Percentiles rank a stretch among this genome's conserved stretches.
phyloP scores from a whole-genome alignment of 2,329 filamentous ascomycete species.

The Emergomyces africanus region DNA sequence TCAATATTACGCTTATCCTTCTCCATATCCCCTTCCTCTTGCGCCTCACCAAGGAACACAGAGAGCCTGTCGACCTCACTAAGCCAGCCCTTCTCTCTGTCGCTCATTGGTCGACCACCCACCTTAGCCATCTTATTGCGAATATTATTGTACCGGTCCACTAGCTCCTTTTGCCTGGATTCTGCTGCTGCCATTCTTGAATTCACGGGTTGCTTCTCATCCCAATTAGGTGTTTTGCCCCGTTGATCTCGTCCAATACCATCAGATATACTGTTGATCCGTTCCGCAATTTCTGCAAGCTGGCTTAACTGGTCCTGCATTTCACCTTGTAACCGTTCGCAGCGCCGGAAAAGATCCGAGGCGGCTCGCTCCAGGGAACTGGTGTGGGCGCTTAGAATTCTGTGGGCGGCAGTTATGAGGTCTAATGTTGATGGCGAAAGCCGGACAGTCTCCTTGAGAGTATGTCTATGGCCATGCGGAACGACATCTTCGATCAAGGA shows the following conservation, averaged over 20 bases:
- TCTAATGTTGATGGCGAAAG: constrained; percentile 37
- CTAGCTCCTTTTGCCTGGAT: constrained; percentile 28
- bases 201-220: constrained; percentile 19
- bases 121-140: constrained; percentile 31
- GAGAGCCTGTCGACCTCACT: constrained; percentile 31
- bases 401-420: constrained; percentile 35
- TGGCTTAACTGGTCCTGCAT: constrained; percentile 35
- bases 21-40: constrained; percentile 9
- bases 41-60: constrained; percentile 20
- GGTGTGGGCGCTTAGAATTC: constrained; percentile 35
- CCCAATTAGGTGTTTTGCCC: constrained; percentile 19
- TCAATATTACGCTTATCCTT: constrained; percentile 10
- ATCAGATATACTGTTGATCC: constrained; percentile 30
- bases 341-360: constrained; percentile 40
- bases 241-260: constrained; percentile 20
- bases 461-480: constrained; percentile 29
- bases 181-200: constrained; percentile 29
- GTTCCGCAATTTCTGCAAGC: constrained; percentile 32
- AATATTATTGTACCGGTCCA: constrained; percentile 31
- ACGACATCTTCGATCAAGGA: constrained; percentile 32
- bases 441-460: constrained; percentile 34
- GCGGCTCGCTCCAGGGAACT: constrained; percentile 34
- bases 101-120: constrained; percentile 32
- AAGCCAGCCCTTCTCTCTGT: constrained; percentile 35
- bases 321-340: constrained; percentile 35